phyloP scores from a whole-genome alignment of 306 rosid genomes.

The Lathyrus aphaca region DNA sequence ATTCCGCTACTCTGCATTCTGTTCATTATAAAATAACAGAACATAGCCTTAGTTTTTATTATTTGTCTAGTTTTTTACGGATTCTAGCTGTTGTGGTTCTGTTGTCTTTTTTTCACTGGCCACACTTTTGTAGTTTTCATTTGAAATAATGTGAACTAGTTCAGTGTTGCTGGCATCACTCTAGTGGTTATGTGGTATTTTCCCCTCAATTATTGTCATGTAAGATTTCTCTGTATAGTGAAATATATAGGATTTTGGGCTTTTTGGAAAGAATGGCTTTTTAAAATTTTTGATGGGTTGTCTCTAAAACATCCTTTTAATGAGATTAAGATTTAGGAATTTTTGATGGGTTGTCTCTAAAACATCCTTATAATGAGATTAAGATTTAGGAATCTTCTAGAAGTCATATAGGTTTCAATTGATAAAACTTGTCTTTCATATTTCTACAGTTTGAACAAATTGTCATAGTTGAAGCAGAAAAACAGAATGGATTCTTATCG shows the following conservation, averaged over 20 bases:
- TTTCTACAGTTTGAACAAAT: too few species aligned
- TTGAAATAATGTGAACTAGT: neutral
- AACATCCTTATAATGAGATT: neutral
- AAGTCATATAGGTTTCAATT: too few species aligned
- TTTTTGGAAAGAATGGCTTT: neutral
- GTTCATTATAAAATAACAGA: too few species aligned
- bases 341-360: neutral
- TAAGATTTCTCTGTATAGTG: neutral
- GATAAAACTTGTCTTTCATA: too few species aligned
- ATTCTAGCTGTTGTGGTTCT: neutral
- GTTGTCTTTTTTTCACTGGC: too few species aligned
- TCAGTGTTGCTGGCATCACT: neutral
- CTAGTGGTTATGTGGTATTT: slow-evolving; percentile 6
- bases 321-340: too few species aligned
- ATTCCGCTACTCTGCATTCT: too few species aligned
- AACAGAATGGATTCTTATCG: too few species aligned
- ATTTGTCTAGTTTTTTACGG: neutral
- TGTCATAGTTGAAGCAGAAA: too few species aligned
- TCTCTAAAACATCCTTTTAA: too few species aligned
- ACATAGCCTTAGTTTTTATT: too few species aligned
- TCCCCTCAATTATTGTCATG: neutral
- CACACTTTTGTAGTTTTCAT: neutral
- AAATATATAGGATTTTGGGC: neutral
- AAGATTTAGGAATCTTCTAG: neutral
- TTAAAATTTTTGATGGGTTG: too few species aligned